A percentile compares a stretch with the other conserved stretches of the same genome.
phyloP scores from a whole-genome alignment of 2,329 filamentous ascomycete genomes.

The Aaosphaeria pasadenensis region DNA sequence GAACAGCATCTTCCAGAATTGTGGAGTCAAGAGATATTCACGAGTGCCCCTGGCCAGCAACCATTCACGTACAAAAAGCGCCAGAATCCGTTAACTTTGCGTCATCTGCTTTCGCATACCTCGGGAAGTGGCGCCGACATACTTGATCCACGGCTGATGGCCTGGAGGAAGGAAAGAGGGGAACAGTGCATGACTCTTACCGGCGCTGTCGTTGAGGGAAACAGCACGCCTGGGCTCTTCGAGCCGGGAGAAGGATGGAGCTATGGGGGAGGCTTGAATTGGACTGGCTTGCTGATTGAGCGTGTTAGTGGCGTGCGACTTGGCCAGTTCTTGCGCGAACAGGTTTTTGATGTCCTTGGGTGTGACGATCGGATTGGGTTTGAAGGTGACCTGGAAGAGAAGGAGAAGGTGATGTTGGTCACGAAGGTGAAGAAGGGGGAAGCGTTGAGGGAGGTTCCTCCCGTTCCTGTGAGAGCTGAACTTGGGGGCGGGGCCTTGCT shows the following conservation, averaged over 20 bases:
- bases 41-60: conserved; percentile 2
- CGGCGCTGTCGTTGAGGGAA: conserved; percentile 19
- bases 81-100: conserved; percentile 8
- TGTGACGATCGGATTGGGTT: conserved; percentile 5
- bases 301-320: conserved; percentile 27
- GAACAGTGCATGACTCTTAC: conserved; percentile 3
- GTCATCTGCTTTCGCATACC: conserved; percentile 48
- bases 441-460: neutral
- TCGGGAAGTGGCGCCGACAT: conserved; percentile 45
- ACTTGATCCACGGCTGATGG: conserved; percentile 38
- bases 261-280: conserved; percentile 48
- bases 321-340: conserved; percentile 21
- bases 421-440: conserved; percentile 13
- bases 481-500: conserved; percentile 20
- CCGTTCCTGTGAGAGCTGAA: neutral
- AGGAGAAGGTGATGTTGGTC: conserved; percentile 9
- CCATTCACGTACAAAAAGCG: conserved; percentile 3
- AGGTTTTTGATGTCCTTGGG: conserved; percentile 12
- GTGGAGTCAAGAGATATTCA: conserved; percentile 6
- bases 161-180: conserved; percentile 39
- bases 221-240: conserved; percentile 20
- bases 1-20: conserved; percentile 24
- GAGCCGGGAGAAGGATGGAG: conserved; percentile 49
- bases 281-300: conserved; percentile 45
- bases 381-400: neutral